Evolutionary conservation across 2,329 filamentous ascomycete genomes (phyloP).

Genomic region (Botryotinia globosa): DNA sequence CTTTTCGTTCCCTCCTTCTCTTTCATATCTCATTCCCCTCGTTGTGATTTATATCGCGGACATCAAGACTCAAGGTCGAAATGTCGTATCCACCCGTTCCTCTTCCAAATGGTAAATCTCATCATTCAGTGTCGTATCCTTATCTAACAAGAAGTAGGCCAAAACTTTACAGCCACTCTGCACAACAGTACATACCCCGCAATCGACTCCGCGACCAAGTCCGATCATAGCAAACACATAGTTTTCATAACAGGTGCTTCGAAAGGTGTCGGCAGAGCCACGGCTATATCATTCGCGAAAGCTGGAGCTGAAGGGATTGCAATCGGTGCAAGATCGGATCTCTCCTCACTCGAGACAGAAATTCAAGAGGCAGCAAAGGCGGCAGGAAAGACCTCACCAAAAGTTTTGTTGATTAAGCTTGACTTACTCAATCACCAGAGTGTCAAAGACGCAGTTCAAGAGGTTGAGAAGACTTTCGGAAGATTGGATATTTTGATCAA

Average conservation of each 20-base stretch:
- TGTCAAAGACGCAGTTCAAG: slow-evolving; percentile 22
- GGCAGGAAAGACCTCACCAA: slow-evolving; percentile 26
- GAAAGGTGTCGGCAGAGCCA: slow-evolving; percentile 29
- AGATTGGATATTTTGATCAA: slow-evolving; percentile 33
- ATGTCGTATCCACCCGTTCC: slow-evolving; percentile 18
- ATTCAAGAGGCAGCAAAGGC: slow-evolving; percentile 26
- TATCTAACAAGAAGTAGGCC: not conserved
- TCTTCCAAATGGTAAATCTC: slow-evolving; percentile 13
- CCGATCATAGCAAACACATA: slow-evolving; percentile 25
- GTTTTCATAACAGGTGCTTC: slow-evolving; percentile 32
- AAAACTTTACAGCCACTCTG: slow-evolving; percentile 20
- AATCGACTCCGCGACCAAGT: slow-evolving; percentile 44
- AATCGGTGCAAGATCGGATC: slow-evolving; percentile 26
- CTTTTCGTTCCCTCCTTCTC: not conserved
- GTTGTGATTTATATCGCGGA: not conserved
- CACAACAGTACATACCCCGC: slow-evolving; percentile 52
- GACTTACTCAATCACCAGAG: slow-evolving; percentile 25
- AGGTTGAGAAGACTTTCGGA: slow-evolving; percentile 27
- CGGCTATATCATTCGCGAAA: slow-evolving; percentile 30
- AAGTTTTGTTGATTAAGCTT: slow-evolving; percentile 26
- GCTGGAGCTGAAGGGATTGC: slow-evolving; percentile 29
- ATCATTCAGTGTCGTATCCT: not conserved
- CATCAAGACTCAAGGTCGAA: not conserved
- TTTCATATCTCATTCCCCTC: not conserved
- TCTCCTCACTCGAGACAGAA: slow-evolving; percentile 24